Evolutionary conservation across 2,329 filamentous ascomycete genomes (phyloP).

Genomic region (Neonectria faginata): DNA sequence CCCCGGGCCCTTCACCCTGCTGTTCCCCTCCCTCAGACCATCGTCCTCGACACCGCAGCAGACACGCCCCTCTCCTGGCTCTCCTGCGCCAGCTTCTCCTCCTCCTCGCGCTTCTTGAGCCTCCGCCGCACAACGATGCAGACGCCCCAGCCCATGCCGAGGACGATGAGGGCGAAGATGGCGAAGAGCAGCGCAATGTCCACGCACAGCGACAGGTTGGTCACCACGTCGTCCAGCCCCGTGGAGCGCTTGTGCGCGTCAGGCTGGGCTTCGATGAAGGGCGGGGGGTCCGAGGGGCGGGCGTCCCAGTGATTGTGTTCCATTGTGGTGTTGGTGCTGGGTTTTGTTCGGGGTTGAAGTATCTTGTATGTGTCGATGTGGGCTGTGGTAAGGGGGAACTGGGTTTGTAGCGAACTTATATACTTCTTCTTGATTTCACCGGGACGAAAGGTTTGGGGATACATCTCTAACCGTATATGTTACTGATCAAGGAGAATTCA

Average conservation of each 20-base stretch:
- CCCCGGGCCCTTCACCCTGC: background rate
- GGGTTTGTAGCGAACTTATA: background rate
- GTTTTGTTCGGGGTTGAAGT: background rate
- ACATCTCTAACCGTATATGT: background rate
- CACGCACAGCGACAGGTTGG: no score
- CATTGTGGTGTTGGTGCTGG: background rate
- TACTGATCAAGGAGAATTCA: background rate
- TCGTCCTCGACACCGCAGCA: background rate
- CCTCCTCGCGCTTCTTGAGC: no score
- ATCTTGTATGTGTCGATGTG: background rate
- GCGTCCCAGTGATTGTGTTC: no score
- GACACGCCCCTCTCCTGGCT: background rate
- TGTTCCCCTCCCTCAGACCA: background rate
- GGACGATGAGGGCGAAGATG: no score
- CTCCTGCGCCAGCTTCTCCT: no score
- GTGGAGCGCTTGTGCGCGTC: background rate
- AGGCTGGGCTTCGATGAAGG: no score
- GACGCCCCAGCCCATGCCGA: no score
- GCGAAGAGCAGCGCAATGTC: no score
- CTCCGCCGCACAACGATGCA: no score
- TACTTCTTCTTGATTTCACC: background rate
- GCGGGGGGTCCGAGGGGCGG: no score
- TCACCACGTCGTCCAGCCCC: no score
- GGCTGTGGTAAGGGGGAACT: background rate
- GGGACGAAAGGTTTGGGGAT: background rate